Evolutionary conservation across 768 basidiomycete species (phyloP).

Genomic region (Hygrophoropsis aurantiaca): DNA sequence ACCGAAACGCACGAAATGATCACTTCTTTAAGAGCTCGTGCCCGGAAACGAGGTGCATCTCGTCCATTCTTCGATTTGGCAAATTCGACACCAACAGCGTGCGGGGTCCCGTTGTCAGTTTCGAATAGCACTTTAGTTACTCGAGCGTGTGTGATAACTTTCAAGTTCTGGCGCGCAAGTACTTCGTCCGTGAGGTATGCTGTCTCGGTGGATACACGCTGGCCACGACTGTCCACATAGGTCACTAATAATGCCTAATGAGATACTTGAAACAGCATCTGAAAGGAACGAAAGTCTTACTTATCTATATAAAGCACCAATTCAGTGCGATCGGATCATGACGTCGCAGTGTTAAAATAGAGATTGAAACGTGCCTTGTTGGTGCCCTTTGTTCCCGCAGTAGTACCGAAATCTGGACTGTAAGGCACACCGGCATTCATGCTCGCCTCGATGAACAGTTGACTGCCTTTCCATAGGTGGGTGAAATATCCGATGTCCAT

Average conservation of each 20-base stretch:
- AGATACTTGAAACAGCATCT: constrained; percentile 4
- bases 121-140: constrained; percentile 63
- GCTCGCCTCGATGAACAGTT: constrained; percentile 57
- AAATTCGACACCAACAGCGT: constrained; percentile 66
- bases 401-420: constrained; percentile 56
- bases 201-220: constrained; percentile 61
- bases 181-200: constrained; percentile 70
- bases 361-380: constrained; percentile 46
- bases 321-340: neutral
- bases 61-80: constrained; percentile 26
- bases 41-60: constrained; percentile 41
- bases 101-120: constrained; percentile 33
- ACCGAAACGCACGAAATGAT: constrained; percentile 58
- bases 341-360: no score
- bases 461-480: constrained; percentile 41
- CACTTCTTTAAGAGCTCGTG: constrained; percentile 56
- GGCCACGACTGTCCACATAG: constrained; percentile 52
- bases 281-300: constrained; percentile 25
- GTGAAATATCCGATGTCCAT: constrained; percentile 60
- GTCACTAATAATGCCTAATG: constrained; percentile 48
- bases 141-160: constrained; percentile 53
- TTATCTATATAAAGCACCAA: constrained; percentile 31
- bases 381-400: constrained; percentile 56
- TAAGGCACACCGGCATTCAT: constrained; percentile 49
- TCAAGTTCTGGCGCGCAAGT: constrained; percentile 63